phyloP scores from a whole-genome alignment of 2,329 filamentous ascomycete species.

The Microascus cirrosus region DNA sequence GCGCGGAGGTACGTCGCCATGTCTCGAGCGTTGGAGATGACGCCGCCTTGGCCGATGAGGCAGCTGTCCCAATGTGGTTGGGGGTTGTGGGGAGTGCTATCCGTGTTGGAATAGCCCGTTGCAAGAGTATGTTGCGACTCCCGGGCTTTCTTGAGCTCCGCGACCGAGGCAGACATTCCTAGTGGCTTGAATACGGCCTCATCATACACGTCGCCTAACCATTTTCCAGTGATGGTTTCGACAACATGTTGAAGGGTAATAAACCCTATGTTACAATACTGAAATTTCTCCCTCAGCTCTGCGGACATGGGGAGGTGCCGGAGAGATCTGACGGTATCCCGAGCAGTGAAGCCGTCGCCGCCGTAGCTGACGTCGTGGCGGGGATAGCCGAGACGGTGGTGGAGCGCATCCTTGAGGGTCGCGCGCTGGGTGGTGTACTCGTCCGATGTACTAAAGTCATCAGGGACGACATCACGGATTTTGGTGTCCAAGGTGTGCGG shows the following conservation, averaged over 20 bases:
- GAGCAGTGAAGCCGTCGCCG: slow-evolving; percentile 16
- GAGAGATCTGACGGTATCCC: slow-evolving; percentile 27
- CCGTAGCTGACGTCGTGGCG: slow-evolving; percentile 24
- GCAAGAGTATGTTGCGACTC: neutral
- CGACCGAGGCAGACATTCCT: slow-evolving; percentile 31
- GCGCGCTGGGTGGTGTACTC: slow-evolving; percentile 32
- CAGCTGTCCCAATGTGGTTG: slow-evolving; percentile 17
- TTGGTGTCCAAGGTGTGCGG: slow-evolving; percentile 32
- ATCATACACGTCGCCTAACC: slow-evolving; percentile 27
- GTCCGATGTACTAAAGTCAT: slow-evolving; percentile 39
- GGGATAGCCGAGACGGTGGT: slow-evolving; percentile 39
- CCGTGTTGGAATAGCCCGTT: neutral
- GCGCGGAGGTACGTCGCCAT: slow-evolving; percentile 19
- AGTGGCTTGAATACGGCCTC: slow-evolving; percentile 31
- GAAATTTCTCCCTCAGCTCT: slow-evolving; percentile 30
- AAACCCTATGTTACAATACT: slow-evolving; percentile 42
- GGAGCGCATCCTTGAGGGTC: slow-evolving; percentile 42
- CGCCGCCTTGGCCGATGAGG: slow-evolving; percentile 24
- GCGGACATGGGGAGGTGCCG: slow-evolving; percentile 29
- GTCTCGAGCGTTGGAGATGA: slow-evolving; percentile 25
- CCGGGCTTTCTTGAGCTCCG: slow-evolving; percentile 15
- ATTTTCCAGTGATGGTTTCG: slow-evolving; percentile 25
- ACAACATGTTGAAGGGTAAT: slow-evolving; percentile 30
- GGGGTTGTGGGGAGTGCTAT: slow-evolving; percentile 5
- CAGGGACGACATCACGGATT: slow-evolving; percentile 32